Evolutionary conservation across 768 basidiomycete species (phyloP), one percentile per base, ranked within the genome.

Genomic region (Mycena sanguinolenta): DNA sequence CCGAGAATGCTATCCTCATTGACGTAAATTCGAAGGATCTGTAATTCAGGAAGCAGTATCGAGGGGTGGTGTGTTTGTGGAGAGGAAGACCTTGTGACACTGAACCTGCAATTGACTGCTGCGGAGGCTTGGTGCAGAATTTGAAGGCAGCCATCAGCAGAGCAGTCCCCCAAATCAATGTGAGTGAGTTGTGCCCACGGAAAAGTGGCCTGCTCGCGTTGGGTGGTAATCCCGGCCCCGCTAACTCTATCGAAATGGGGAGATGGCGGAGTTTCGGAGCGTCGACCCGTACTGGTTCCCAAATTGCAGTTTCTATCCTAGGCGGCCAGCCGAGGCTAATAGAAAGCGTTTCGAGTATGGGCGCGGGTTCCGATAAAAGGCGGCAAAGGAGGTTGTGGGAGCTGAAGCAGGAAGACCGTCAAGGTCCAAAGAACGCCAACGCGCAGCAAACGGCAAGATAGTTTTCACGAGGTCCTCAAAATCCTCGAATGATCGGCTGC

Each of bases 141-240:
- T 1, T 50, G 32, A 4, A 59, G 25, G n/a, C 58, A 67, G 30
- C 60, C 58, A n/a, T 34, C 19, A 6, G 30, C 12, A 7, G 58
- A 52, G 38, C 46, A 52, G 27, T 32, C 38, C 10, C 50, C 50
- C 49, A 60, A 21, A 32, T 53, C 38, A 25, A 67, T 60, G 52
- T 67, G 58, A 7, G 58, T 67, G 13, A 67, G 59, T 54, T 67
- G 65, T 8, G 58, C 32, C 58, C 65, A 67, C 8, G 58, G 50
- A 16, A 67, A 67, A 1, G 30, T 49, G 10, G 28, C 19, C n/a
- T 8, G 12, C 13, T 59, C 58, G 23, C 25, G 49, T n/a, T 6
- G 4, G 0, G 5, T 23, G 3, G 14, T 6, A 10, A 66, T 50
- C 8, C 42, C 19, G 13, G 50, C 34, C 14, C 16, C 38, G 10